Evolutionary conservation across 805 yeast species (phyloP).

Genomic region (Wickerhamomyces strasburgensis): DNA sequence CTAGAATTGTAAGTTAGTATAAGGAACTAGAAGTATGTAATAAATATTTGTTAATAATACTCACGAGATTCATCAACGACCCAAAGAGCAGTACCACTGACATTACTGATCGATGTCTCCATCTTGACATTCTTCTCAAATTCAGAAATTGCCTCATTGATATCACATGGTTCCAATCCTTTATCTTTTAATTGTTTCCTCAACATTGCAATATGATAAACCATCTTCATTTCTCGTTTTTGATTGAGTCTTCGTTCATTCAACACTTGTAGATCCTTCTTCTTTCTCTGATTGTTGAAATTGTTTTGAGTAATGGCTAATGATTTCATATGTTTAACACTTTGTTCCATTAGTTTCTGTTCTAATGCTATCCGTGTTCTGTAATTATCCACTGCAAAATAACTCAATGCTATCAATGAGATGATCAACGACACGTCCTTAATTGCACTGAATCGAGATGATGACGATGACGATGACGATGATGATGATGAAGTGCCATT

Average conservation of each 20-base stretch:
- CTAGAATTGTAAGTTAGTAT: slow-evolving; percentile 18
- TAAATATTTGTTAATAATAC: slow-evolving; percentile 4
- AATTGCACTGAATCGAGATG: slow-evolving; percentile 9
- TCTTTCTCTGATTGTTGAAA: slow-evolving; percentile 45
- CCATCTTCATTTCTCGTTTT: slow-evolving; percentile 53
- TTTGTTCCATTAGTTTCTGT: slow-evolving; percentile 24
- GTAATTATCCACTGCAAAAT: slow-evolving; percentile 50
- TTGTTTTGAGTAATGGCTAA: slow-evolving; percentile 40
- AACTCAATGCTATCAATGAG: slow-evolving; percentile 40
- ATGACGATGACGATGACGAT: background rate
- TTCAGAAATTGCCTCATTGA: slow-evolving; percentile 48
- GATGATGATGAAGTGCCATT: background rate
- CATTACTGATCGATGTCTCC: slow-evolving; percentile 50
- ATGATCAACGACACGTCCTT: slow-evolving; percentile 38
- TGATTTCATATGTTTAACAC: slow-evolving; percentile 30
- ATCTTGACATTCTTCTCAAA: slow-evolving; percentile 56
- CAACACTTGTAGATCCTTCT: slow-evolving; percentile 46
- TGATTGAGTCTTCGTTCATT: slow-evolving; percentile 46
- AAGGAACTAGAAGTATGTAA: background rate
- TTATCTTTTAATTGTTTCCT: slow-evolving; percentile 54
- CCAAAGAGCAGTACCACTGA: slow-evolving; percentile 56
- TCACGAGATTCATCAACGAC: slow-evolving; percentile 42
- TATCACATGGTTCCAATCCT: slow-evolving; percentile 51
- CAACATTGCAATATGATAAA: slow-evolving; percentile 60
- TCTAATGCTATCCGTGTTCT: slow-evolving; percentile 35